Evolutionary conservation across 2,329 filamentous ascomycete species (phyloP).

Genomic region (Incumbomyces delicatus): DNA sequence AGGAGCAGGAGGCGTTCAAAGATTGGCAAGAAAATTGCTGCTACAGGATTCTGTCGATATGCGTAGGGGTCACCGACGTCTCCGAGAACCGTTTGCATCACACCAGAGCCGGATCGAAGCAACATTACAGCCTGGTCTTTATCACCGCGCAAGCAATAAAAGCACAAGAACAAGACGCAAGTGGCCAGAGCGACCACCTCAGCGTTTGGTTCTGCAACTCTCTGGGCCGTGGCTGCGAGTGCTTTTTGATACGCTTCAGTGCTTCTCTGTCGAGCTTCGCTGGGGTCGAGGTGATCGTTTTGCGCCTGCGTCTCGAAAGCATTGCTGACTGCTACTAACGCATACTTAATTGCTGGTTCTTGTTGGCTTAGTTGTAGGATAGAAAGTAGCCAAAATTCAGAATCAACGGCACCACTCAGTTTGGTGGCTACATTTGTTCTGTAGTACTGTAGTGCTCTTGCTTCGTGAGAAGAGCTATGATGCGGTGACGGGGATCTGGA

Average conservation of each 20-base stretch:
- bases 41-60: background rate
- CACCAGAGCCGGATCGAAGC: background rate
- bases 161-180: constrained; percentile 4
- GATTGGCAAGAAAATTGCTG: constrained; percentile 1
- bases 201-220: constrained; percentile 1
- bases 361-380: constrained; percentile 9
- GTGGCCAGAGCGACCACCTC: constrained; percentile 3
- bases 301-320: background rate
- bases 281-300: background rate
- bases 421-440: background rate
- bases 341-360: constrained; percentile 7
- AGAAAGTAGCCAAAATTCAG: constrained; percentile 8
- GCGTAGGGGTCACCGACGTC: background rate
- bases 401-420: constrained; percentile 2
- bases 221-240: background rate
- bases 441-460: constrained; percentile 4
- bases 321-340: constrained; percentile 7
- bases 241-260: background rate
- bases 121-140: background rate
- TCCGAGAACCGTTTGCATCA: background rate
- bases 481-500: constrained; percentile 1
- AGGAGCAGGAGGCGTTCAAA: constrained; percentile 1
- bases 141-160: constrained; percentile 1
- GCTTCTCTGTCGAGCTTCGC: background rate
- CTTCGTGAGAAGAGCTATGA: background rate